Evolutionary conservation across 2,329 filamentous ascomycete genomes (phyloP).

Genomic region (Aspergillus ibericus): DNA sequence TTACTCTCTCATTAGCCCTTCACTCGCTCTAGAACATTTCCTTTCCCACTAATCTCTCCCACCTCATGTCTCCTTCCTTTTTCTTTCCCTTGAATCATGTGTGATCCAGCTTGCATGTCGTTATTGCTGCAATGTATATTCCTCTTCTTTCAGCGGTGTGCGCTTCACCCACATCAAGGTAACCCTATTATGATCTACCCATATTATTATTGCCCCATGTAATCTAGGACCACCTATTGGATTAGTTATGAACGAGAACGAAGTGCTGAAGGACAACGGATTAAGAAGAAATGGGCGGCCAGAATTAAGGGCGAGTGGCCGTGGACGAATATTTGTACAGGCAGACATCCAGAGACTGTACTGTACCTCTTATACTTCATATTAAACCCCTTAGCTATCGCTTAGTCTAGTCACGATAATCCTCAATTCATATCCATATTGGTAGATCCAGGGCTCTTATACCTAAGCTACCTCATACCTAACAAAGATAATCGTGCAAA

Average conservation of each 20-base stretch:
- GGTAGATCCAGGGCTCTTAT: not conserved
- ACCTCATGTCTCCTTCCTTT: conserved; percentile 7
- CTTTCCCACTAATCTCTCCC: conserved; percentile 5
- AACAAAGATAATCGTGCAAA: too few species aligned
- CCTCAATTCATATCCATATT: not conserved
- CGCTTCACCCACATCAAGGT: not conserved
- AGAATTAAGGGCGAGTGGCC: not conserved
- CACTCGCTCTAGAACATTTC: conserved; percentile 5
- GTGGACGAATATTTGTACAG: not conserved
- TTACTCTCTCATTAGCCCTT: conserved; percentile 1
- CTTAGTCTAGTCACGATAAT: not conserved
- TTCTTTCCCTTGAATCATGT: conserved; percentile 20
- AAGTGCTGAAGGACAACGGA: not conserved
- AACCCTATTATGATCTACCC: not conserved
- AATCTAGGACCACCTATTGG: conserved; percentile 7
- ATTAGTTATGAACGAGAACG: not conserved
- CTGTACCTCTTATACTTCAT: too few species aligned
- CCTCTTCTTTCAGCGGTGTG: conserved; percentile 6
- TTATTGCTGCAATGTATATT: conserved; percentile 7
- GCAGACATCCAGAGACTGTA: not conserved
- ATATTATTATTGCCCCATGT: conserved; percentile 1
- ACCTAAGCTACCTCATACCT: too few species aligned
- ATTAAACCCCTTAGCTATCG: not conserved
- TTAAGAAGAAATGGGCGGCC: not conserved
- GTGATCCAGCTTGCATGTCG: conserved; percentile 11